Base-by-base conservation (phyloP, 1,139 yeast genomes). In the Taphrina sp. region DNA sequence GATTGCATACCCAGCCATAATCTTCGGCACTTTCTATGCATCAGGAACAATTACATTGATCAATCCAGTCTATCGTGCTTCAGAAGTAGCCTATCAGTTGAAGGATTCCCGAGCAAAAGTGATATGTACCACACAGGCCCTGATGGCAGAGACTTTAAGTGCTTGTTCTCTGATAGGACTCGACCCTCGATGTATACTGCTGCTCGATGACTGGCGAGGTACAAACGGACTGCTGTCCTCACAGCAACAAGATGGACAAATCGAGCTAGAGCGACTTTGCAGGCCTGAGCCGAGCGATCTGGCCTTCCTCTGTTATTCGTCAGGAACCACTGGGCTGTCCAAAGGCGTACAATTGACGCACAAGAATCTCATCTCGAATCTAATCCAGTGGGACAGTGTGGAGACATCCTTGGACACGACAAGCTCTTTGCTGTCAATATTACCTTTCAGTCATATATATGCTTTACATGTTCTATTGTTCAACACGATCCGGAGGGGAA, bases 321-420 rank as follows among this genome's bases (percentile, higher is more conserved):
- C 88, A 1, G 92, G 92, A 31, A 83, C 92, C 12, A 81, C 88
- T 1, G 90, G 90, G 3, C 19, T 45, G 17, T 29, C 47, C 28
- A 52, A 82, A 65, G 87, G 86, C 39, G 86, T 81, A n/a, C 75
- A 75, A 38, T 70, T 81, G 63, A 71, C 78, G 3, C 84, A 82
- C 52, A 65, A 52, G 46, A 65, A 64, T 51, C 43, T 65, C 44
- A 57, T 59, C 22, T 58, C 65, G 19, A 64, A 65, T 24, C 56
- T 62, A 3, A 54, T 45, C 20, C 66, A 64, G 52, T 54, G 51
- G 42, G 42, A 57, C 20, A 35, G 31, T 7, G 45, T 35, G 12
- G 58, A 49, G 17, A 24, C 43, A 4, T 16, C 29, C 31, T 51
- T 43, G 17, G 29, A 37, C 12, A 17, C 16, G 14, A 28, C 17